Percentiles rank a stretch among this genome's conserved stretches.
Evolutionary conservation across 2,329 filamentous ascomycete species (phyloP).

Genomic region (Ophiostoma novo-ulmi): DNA sequence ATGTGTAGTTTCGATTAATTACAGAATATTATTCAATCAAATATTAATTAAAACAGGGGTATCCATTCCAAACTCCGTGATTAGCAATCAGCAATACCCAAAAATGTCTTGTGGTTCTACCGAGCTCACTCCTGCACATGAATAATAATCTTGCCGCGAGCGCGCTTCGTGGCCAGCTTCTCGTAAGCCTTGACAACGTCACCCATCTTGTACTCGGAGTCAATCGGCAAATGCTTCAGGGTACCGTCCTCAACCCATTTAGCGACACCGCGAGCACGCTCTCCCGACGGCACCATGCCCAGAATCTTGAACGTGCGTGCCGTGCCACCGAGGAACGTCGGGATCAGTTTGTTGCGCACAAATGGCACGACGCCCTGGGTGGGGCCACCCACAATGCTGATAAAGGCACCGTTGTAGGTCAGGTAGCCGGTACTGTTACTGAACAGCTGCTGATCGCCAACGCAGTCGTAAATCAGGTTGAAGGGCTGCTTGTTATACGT

Average conservation of each 20-base stretch:
- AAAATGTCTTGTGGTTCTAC: not conserved
- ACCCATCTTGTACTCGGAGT: constrained; percentile 34
- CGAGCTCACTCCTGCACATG: constrained; percentile 33
- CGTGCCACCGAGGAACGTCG: constrained; percentile 33
- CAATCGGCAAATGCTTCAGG: constrained; percentile 32
- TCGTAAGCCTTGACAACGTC: constrained; percentile 33
- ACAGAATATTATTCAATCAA: not conserved
- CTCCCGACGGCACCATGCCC: constrained; percentile 31
- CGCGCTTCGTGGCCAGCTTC: constrained; percentile 32
- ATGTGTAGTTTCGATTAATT: not conserved
- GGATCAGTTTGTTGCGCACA: constrained; percentile 34
- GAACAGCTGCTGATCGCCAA: constrained; percentile 46
- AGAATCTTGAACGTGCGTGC: constrained; percentile 33
- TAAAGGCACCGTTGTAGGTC: constrained; percentile 35
- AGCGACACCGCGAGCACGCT: constrained; percentile 30
- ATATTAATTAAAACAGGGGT: not conserved
- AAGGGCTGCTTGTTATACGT: constrained; percentile 35
- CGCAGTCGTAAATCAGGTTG: constrained; percentile 47
- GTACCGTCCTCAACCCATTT: constrained; percentile 31
- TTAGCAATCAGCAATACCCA: not conserved
- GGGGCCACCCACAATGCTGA: constrained; percentile 35
- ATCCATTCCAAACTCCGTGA: not conserved
- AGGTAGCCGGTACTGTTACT: constrained; percentile 38
- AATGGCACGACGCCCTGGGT: constrained; percentile 32
- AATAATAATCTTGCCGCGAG: constrained; percentile 35